Base-by-base conservation (phyloP, 1,284 basidiomycete genomes). In the Melampsora americana region DNA sequence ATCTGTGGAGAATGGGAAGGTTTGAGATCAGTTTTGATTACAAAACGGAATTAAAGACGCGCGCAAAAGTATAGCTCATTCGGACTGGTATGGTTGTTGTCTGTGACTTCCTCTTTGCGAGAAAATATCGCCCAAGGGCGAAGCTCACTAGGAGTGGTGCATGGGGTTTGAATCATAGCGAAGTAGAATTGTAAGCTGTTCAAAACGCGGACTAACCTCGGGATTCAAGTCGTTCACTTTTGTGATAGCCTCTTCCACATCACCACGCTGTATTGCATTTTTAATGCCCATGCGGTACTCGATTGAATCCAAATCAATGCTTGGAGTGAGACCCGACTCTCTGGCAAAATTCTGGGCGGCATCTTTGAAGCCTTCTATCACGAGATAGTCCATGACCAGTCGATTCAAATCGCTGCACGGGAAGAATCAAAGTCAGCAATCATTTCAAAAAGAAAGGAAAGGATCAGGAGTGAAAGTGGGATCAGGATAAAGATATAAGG, bases 361-460 rank as follows among this genome's bases (percentile, higher is more conserved):
- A 28, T 92, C 90, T 82, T 95, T 94, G 86, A 95, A 97, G 1
- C 95, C 95, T 82, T 98, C 95, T 75, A 96, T 93, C 78, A 98
- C 91, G 77, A 99, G 90, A 83, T 97, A 99, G 83, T 99, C 93
- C 89, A 97, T 95, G 65, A 99, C 89, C n/a, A 99, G 87, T 5
- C 90, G 88, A 83, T 99, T 96, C 78, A 99, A 85, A 83, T 99
- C 95, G 84, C 95, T 91, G 39, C 42, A 5, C 42, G 48, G 35
- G 32, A 35, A 64, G 26, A 26, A 53, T 59, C 28, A 46, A 18
- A n/a, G 44, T 32, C 66, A 62, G 26, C 11, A 39, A 16, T 12
- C 18, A 26, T 30, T 11, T 53, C 16, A 72, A 44, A 46, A 23
- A 62, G 14, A 18, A 44, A 6, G 28, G 6, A 39, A 48, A 32